These are phyloP conservation scores for Gynochthodes officinalis DNA, from an alignment of 257 asterid genomes.

Conservation along the genomic window DNA sequence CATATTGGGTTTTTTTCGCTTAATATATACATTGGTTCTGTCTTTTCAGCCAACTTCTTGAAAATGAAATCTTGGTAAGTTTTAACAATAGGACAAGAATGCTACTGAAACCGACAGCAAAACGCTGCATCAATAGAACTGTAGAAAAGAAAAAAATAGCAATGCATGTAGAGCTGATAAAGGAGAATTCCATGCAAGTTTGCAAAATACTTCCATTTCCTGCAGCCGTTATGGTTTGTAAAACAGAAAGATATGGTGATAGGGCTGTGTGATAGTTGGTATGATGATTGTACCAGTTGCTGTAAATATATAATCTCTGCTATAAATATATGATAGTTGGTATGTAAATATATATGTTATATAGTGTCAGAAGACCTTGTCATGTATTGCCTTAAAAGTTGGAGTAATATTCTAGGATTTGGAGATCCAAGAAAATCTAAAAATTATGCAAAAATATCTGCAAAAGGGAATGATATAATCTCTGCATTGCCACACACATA, in stretches of 20 bases:
- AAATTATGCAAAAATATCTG: not conserved
- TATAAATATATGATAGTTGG: not conserved
- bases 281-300: not conserved
- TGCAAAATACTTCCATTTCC: not conserved
- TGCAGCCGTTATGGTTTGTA: not conserved
- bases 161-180: not conserved
- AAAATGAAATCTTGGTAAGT: not conserved
- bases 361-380: not conserved
- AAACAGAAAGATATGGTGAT: not conserved
- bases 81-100: not conserved
- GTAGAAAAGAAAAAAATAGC: too few species aligned
- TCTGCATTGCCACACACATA: too few species aligned
- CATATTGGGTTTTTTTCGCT: not conserved
- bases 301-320: not conserved
- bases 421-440: not conserved
- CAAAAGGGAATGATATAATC: not conserved
- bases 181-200: not conserved
- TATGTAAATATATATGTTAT: not conserved
- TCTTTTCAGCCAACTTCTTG: not conserved
- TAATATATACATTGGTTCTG: not conserved
- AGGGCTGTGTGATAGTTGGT: not conserved
- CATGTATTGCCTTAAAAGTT: not conserved
- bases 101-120: too few species aligned
- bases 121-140: too few species aligned
- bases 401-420: not conserved